Conservation (phyloP, 2,329 filamentous ascomycete species). For the Aureobasidium musti region DNA sequence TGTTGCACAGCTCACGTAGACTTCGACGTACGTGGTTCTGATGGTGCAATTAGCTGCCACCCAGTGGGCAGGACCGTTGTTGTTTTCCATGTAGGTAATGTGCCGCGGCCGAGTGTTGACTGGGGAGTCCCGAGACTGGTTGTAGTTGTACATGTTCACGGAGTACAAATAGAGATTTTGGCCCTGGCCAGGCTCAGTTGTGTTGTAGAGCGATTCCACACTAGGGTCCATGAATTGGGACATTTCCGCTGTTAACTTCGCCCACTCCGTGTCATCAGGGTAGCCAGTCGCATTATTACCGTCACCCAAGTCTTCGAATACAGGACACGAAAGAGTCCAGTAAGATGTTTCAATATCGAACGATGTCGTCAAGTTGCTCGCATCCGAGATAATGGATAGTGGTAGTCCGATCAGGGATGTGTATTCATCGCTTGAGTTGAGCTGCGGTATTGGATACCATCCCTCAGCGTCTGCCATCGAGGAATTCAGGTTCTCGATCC, state of each 20-base stretch:
- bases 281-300: not conserved
- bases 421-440: not conserved
- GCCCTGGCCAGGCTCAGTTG: not conserved
- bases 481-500: not conserved
- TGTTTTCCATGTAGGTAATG: not conserved
- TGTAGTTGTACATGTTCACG: not conserved
- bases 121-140: not conserved
- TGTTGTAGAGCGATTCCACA: not conserved
- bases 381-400: not conserved
- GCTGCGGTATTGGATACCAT: not conserved
- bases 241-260: not conserved
- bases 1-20: not conserved
- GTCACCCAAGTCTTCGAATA: not conserved
- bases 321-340: not conserved
- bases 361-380: not conserved
- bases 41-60: not conserved
- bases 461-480: not conserved
- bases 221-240: not conserved
- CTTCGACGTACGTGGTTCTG: not conserved
- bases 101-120: not conserved
- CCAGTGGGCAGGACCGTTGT: not conserved
- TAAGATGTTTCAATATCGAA: slow-evolving; percentile 4
- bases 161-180: not conserved
- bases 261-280: not conserved
- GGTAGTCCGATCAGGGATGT: not conserved